Evolutionary conservation across 768 basidiomycete genomes (phyloP).

Genomic region (Chalciporus piperatus): DNA sequence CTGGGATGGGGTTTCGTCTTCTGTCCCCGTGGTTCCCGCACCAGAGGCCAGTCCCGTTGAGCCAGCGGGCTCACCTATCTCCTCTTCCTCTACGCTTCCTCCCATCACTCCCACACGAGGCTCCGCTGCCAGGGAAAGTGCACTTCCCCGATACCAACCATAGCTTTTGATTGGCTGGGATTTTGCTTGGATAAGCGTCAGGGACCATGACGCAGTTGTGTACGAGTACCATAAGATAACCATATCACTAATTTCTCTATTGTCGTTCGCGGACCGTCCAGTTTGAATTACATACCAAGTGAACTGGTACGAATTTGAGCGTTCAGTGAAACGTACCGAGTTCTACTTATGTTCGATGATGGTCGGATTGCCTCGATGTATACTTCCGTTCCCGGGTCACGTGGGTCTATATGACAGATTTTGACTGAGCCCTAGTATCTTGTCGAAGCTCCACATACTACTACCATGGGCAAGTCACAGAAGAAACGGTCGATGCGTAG

Average conservation of each 20-base stretch:
- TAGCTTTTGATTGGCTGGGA: slow-evolving; percentile 11
- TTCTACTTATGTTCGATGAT: too few species aligned
- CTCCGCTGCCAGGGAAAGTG: slow-evolving; percentile 12
- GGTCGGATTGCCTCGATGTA: too few species aligned
- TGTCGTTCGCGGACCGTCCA: too few species aligned
- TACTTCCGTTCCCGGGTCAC: slow-evolving; percentile 1
- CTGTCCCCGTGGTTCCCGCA: neutral
- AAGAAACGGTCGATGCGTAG: slow-evolving; percentile 82
- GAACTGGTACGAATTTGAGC: too few species aligned
- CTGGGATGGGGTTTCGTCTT: slow-evolving; percentile 18
- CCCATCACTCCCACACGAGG: slow-evolving; percentile 1
- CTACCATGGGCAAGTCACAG: slow-evolving; percentile 90
- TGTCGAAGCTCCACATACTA: neutral
- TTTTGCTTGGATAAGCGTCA: neutral
- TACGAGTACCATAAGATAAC: slow-evolving; percentile 25
- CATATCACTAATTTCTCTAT: slow-evolving; percentile 21
- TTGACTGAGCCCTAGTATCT: neutral
- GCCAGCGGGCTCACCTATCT: neutral
- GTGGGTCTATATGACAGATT: slow-evolving; percentile 1
- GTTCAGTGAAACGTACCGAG: too few species aligned
- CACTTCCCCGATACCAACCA: slow-evolving; percentile 30
- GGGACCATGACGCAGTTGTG: slow-evolving; percentile 3
- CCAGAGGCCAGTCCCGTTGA: neutral
- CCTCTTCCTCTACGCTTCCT: neutral
- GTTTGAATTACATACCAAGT: too few species aligned